phyloP scores from a whole-genome alignment of 1,139 yeast species.

The Pneumocystis murina region DNA sequence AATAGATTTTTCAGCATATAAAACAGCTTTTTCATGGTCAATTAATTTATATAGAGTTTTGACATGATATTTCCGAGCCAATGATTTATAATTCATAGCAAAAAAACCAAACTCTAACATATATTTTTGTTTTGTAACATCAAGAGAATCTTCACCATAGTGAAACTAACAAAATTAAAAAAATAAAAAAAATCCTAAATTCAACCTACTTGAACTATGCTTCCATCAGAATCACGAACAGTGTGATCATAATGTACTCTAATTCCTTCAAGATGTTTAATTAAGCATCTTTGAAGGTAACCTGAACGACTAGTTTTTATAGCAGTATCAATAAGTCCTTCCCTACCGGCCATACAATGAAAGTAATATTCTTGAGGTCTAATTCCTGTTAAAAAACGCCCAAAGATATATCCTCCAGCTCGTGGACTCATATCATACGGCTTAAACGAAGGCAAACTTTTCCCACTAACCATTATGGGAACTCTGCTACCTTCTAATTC shows the following conservation, averaged over 20 bases:
- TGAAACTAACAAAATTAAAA: slow-evolving; percentile 43
- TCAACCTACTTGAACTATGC: slow-evolving; percentile 34
- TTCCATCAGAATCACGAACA: slow-evolving; percentile 91
- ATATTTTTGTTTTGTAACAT: slow-evolving; percentile 87
- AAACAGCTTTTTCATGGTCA: slow-evolving; percentile 67
- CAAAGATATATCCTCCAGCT: slow-evolving; percentile 97
- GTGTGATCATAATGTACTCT: slow-evolving; percentile 88
- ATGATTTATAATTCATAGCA: slow-evolving; percentile 74
- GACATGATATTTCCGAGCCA: slow-evolving; percentile 77
- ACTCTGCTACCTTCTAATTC: slow-evolving; percentile 99
- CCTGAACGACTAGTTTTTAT: slow-evolving; percentile 98
- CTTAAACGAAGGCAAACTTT: slow-evolving; percentile 89
- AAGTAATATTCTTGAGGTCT: slow-evolving; percentile 98
- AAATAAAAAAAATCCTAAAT: neutral
- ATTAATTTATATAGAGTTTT: slow-evolving; percentile 56
- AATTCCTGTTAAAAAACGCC: slow-evolving; percentile 94
- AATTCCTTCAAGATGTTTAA: slow-evolving; percentile 95
- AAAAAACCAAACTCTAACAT: slow-evolving; percentile 90
- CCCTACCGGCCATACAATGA: slow-evolving; percentile 99
- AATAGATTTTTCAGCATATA: slow-evolving; percentile 67
- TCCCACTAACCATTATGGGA: slow-evolving; percentile 98
- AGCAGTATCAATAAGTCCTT: slow-evolving; percentile 98
- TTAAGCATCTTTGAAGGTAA: slow-evolving; percentile 94
- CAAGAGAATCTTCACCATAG: slow-evolving; percentile 95
- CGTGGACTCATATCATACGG: slow-evolving; percentile 94